Conservation (phyloP, 768 basidiomycete genomes). For the Gymnopilus dilepis region DNA sequence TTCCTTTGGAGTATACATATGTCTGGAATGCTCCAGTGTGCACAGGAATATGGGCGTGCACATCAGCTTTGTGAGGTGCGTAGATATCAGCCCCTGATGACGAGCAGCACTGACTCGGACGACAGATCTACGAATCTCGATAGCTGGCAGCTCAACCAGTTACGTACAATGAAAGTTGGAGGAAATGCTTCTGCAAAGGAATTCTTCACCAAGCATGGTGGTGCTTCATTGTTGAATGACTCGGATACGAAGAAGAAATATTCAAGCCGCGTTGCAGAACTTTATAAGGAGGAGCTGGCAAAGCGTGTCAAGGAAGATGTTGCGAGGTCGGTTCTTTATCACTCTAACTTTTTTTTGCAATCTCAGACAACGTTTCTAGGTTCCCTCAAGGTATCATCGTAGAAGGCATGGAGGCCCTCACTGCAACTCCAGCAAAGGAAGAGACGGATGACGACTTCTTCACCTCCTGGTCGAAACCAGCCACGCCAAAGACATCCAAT, state of each 20-base stretch:
- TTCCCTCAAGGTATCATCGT: slow-evolving; percentile 78
- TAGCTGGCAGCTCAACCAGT: slow-evolving; percentile 87
- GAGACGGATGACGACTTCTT: slow-evolving; percentile 92
- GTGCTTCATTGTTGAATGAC: slow-evolving; percentile 67
- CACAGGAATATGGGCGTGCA: slow-evolving; percentile 99
- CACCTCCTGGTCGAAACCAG: slow-evolving; percentile 93
- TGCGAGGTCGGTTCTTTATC: slow-evolving; percentile 51
- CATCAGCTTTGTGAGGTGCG: slow-evolving; percentile 93
- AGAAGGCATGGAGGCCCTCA: slow-evolving; percentile 72
- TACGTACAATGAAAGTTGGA: slow-evolving; percentile 96
- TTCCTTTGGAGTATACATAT: slow-evolving; percentile 96
- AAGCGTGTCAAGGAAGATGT: slow-evolving; percentile 80
- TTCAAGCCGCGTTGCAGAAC: slow-evolving; percentile 76
- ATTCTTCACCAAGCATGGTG: slow-evolving; percentile 91
- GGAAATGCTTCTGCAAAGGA: slow-evolving; percentile 88
- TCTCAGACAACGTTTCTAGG: slow-evolving; percentile 44
- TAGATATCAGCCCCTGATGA: neutral
- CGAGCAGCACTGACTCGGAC: slow-evolving; percentile 4
- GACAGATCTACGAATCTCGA: slow-evolving; percentile 94
- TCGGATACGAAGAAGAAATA: slow-evolving; percentile 91
- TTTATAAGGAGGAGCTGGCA: slow-evolving; percentile 93
- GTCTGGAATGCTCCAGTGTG: slow-evolving; percentile 93
- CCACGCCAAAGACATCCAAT: slow-evolving; percentile 57
- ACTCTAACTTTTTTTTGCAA: slow-evolving; percentile 4
- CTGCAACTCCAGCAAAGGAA: slow-evolving; percentile 43